Evolutionary conservation across 805 yeast species (phyloP).

Genomic region (Tetrapisispora fleetii): DNA sequence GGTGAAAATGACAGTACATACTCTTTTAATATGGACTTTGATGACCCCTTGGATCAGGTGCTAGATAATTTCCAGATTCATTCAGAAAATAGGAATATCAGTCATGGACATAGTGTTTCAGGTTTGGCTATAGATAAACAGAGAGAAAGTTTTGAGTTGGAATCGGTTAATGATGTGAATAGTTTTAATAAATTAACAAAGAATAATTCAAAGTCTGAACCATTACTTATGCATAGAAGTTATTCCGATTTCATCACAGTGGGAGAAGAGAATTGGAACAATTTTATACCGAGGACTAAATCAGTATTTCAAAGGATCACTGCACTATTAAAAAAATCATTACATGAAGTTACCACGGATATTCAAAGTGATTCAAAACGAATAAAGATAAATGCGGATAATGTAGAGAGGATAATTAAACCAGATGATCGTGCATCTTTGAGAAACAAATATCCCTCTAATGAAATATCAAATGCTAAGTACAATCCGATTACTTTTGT

Average conservation of each 20-base stretch:
- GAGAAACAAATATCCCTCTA: slow-evolving; percentile 24
- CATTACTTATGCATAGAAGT: not conserved
- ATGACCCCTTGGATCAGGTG: slow-evolving; percentile 53
- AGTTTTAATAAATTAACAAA: not conserved
- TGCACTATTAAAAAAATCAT: not conserved
- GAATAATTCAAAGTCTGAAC: not conserved
- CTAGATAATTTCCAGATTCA: slow-evolving; percentile 41
- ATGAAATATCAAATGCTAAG: slow-evolving; percentile 88
- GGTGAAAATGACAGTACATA: slow-evolving; percentile 25
- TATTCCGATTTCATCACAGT: not conserved
- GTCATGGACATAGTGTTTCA: slow-evolving; percentile 7
- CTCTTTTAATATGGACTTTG: slow-evolving; percentile 52
- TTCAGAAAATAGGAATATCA: slow-evolving; percentile 17
- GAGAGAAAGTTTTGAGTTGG: slow-evolving; percentile 24
- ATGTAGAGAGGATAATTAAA: slow-evolving; percentile 32
- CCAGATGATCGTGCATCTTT: slow-evolving; percentile 32
- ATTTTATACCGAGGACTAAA: not conserved
- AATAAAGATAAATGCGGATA: slow-evolving; percentile 13
- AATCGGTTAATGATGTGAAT: slow-evolving; percentile 12
- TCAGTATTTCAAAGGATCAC: not conserved
- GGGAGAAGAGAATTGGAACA: not conserved
- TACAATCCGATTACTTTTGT: slow-evolving; percentile 81
- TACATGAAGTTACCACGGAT: slow-evolving; percentile 29
- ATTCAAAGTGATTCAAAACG: not conserved
- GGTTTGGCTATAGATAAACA: slow-evolving; percentile 3